Evolutionary conservation across 2,329 filamentous ascomycete species (phyloP).

Genomic region (Knufia fluminis): DNA sequence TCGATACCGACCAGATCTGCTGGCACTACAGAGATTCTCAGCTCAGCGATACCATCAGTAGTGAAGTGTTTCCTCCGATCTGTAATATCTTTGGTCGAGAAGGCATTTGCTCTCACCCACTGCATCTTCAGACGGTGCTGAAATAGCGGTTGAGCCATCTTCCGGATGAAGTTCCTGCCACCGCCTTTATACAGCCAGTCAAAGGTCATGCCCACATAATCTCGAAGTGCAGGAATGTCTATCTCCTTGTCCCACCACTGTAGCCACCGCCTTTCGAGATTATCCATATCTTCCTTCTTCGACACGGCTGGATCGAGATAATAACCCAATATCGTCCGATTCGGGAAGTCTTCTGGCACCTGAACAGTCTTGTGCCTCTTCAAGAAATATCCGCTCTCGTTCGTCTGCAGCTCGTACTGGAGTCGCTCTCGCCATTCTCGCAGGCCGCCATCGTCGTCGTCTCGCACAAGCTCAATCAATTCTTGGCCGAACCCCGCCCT

Average conservation of each 20-base stretch:
- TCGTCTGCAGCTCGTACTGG: constrained; percentile 67
- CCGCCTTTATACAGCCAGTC: constrained; percentile 74
- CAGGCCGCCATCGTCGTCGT: constrained; percentile 22
- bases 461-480: constrained; percentile 24
- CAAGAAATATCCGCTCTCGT: constrained; percentile 72
- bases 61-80: constrained; percentile 57
- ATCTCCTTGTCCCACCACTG: constrained; percentile 38
- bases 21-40: constrained; percentile 71
- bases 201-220: constrained; percentile 69
- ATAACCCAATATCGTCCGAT: constrained; percentile 66
- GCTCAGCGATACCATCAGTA: constrained; percentile 65
- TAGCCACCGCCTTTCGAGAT: constrained; percentile 49
- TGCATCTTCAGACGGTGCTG: constrained; percentile 43
- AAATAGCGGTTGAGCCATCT: constrained; percentile 70
- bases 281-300: constrained; percentile 45
- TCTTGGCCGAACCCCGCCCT: constrained; percentile 70
- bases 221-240: constrained; percentile 58
- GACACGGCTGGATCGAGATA: constrained; percentile 86
- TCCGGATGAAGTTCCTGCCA: constrained; percentile 74
- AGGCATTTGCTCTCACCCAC: constrained; percentile 15
- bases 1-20: constrained; percentile 68
- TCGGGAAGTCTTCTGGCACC: constrained; percentile 75
- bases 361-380: constrained; percentile 62
- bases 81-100: constrained; percentile 43
- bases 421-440: constrained; percentile 62